A percentile compares a stretch with the other conserved stretches of the same genome.
Evolutionary conservation across 371 early-diverging fungal genomes (phyloP).

Genomic region (Mucor saturninus): DNA sequence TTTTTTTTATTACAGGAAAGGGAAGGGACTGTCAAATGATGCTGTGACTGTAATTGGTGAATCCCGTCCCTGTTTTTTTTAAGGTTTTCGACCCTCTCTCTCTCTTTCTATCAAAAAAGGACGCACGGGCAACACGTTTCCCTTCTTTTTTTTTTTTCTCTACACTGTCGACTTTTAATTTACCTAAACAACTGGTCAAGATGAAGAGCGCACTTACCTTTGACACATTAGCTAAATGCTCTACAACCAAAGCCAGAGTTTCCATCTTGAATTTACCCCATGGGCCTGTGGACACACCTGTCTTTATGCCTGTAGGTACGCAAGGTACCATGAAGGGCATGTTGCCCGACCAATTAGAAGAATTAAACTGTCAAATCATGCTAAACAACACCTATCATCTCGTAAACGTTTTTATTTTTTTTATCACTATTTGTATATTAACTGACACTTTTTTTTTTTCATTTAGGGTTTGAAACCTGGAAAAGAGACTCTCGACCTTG

Average conservation of each 20-base stretch:
- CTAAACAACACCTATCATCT: conserved; percentile 94
- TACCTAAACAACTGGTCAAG: conserved; percentile 1
- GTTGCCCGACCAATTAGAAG: conserved; percentile 77
- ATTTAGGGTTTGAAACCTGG: conserved; percentile 64
- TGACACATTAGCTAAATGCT: conserved; percentile 69
- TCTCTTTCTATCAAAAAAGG: too few species aligned
- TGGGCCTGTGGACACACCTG: conserved; percentile 85
- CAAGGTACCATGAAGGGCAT: conserved; percentile 94
- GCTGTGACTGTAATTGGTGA: too few species aligned
- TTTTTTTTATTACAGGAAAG: too few species aligned
- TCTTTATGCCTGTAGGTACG: conserved; percentile 99
- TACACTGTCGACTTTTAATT: not conserved
- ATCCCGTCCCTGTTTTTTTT: not conserved
- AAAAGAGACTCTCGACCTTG: conserved; percentile 75
- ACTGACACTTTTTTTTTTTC: not conserved
- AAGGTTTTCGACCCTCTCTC: too few species aligned
- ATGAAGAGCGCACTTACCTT: conserved; percentile 39
- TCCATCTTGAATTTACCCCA: conserved; percentile 84
- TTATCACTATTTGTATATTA: not conserved
- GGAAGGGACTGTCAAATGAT: too few species aligned
- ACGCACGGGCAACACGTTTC: too few species aligned
- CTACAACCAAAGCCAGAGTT: conserved; percentile 90
- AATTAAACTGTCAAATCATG: conserved; percentile 90
- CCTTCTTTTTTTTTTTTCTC: too few species aligned
- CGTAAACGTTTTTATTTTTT: conserved; percentile 43